Evolutionary conservation across 2,329 filamentous ascomycete genomes (phyloP), one percentile per base, ranked within the genome.

Genomic region (Fusarium transvaalense): DNA sequence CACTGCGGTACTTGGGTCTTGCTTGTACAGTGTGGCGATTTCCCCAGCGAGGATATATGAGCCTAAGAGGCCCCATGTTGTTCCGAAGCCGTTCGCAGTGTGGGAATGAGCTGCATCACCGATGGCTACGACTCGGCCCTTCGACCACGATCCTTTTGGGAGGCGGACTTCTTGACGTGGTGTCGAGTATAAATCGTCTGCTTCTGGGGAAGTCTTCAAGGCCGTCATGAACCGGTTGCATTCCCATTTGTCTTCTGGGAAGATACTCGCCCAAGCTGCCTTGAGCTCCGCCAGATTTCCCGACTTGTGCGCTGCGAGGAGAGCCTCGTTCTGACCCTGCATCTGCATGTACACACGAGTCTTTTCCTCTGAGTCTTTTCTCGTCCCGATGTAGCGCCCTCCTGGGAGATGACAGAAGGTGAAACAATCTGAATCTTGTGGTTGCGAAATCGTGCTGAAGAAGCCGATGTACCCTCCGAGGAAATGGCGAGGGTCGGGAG

Each of bases 391-490:
- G 19, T 60, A 62, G 5, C 29, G 41, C 4, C n/a, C 19, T 7
- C 48, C 48, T 0, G 60, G 57, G 2, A 62, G 19, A 12, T 62
- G 60, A 0, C 60, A 62, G 39, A 62, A 62, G 0, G 60, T 62
- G 25, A 62, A 62, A 1, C 31, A 52, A 9, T 62, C 19, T 0
- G 60, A 25, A 15, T 62, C 60, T 2, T 62, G 47, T 0, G 48
- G 35, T 14, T 47, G 34, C 0, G 57, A 15, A 0, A 27, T 9
- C 1, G 14, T n/a, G 31, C 64, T 68, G 35, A 68, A 68, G 34
- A 59, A 67, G 19, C 64, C 64, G 47, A 67, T 59, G 10, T 68
- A 74, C 58, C n/a, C 64, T 6, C 66, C 66, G 0, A 61, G 46
- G 10, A 32, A 50, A 34, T 66, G 48, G 14, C 65, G 34, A 21